A percentile compares a stretch with the other conserved stretches of the same genome.
Evolutionary conservation across 2,329 filamentous ascomycete species (phyloP).

Genomic region (Rosellinia necatrix): DNA sequence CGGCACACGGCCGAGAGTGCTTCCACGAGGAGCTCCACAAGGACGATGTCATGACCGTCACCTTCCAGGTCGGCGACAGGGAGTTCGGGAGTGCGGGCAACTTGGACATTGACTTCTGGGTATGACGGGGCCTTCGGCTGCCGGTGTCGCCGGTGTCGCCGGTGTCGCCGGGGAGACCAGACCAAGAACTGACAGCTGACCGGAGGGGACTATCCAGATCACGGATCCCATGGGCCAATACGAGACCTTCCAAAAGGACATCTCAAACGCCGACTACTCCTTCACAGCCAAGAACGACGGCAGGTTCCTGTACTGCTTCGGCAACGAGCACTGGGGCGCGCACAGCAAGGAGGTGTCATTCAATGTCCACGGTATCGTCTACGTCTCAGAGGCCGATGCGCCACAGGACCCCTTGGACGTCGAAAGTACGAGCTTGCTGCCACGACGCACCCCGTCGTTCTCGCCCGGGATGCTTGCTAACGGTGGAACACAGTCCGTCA

Average conservation of each 20-base stretch:
- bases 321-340: constrained; percentile 97
- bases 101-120: constrained; percentile 97
- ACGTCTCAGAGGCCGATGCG: constrained; percentile 86
- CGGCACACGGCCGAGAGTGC: constrained; percentile 92
- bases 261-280: constrained; percentile 90
- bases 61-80: constrained; percentile 95
- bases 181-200: constrained; percentile 28
- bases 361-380: constrained; percentile 98
- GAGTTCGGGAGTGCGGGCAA: constrained; percentile 96
- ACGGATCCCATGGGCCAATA: constrained; percentile 76
- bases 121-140: constrained; percentile 62
- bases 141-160: too few species aligned
- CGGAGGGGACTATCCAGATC: constrained; percentile 56
- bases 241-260: constrained; percentile 77
- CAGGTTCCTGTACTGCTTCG: constrained; percentile 96
- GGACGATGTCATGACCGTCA: constrained; percentile 98
- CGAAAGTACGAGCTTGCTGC: constrained; percentile 66
- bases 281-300: constrained; percentile 87
- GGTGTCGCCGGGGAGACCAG: constrained; percentile 5
- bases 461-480: constrained; percentile 1
- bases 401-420: constrained; percentile 86
- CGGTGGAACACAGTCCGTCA: constrained; percentile 67
- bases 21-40: constrained; percentile 92
- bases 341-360: constrained; percentile 98
- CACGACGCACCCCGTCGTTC: background rate